Evolutionary conservation across 2,329 filamentous ascomycete species (phyloP).

Genomic region (Colletotrichum cereale): DNA sequence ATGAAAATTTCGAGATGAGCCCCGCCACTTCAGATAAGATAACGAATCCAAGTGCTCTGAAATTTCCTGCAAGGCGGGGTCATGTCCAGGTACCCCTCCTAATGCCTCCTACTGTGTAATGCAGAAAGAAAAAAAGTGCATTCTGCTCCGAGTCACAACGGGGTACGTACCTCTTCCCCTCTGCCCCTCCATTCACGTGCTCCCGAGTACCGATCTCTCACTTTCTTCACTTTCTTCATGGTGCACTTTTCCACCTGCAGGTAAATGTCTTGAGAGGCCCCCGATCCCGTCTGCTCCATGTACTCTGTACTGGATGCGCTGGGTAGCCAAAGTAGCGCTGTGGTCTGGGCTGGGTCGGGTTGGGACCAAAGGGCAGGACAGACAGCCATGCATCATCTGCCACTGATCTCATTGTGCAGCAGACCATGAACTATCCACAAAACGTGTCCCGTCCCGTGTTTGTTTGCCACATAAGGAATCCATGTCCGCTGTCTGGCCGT

Average conservation of each 20-base stretch:
- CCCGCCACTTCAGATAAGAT: slow-evolving; percentile 40
- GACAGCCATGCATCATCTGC: background rate
- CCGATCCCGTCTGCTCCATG: background rate
- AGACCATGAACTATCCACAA: background rate
- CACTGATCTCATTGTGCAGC: slow-evolving; percentile 5
- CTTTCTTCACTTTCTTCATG: background rate
- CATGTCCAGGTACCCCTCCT: slow-evolving; percentile 32
- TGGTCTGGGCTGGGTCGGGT: too few species aligned
- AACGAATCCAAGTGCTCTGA: slow-evolving; percentile 20
- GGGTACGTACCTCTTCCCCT: slow-evolving; percentile 16
- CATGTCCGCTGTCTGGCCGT: too few species aligned
- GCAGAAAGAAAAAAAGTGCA: slow-evolving; percentile 10
- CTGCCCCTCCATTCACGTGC: slow-evolving; percentile 40
- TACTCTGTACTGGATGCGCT: background rate
- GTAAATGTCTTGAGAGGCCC: background rate
- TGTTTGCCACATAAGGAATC: background rate
- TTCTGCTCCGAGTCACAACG: background rate
- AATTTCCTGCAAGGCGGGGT: slow-evolving; percentile 40
- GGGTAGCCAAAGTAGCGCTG: background rate
- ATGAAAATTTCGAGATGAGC: slow-evolving; percentile 41
- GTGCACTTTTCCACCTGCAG: background rate
- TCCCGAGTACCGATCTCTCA: background rate
- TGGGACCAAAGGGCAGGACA: background rate
- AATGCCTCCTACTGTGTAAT: background rate
- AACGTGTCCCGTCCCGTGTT: background rate